phyloP scores from a whole-genome alignment of 805 yeast species.

The Lachancea nothofagi region DNA sequence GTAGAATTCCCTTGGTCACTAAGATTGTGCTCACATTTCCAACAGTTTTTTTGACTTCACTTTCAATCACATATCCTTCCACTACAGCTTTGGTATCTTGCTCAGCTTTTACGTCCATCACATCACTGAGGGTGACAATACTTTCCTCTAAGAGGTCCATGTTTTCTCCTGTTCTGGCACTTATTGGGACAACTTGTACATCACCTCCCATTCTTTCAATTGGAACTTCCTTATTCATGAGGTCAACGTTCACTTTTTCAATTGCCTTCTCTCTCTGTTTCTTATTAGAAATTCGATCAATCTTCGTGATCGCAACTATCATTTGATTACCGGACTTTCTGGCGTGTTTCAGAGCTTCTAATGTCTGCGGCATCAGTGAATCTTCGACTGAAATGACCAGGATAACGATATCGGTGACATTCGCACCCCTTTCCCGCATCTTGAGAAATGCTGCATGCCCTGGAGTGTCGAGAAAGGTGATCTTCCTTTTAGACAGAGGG shows the following conservation, averaged over 20 bases:
- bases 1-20: conserved; percentile 71
- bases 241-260: conserved; percentile 70
- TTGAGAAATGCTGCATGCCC: conserved; percentile 96
- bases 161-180: conserved; percentile 85
- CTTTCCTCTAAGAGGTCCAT: conserved; percentile 90
- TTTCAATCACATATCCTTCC: conserved; percentile 90
- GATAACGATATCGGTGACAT: conserved; percentile 84
- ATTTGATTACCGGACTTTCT: conserved; percentile 46
- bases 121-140: conserved; percentile 75
- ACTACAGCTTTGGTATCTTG: conserved; percentile 38
- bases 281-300: conserved; percentile 55
- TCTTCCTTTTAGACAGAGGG: conserved; percentile 62
- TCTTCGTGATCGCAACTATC: conserved; percentile 88
- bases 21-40: conserved; percentile 85
- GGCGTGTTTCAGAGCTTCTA: conserved; percentile 92
- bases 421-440: conserved; percentile 96
- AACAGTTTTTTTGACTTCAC: conserved; percentile 71
- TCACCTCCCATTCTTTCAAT: conserved; percentile 96
- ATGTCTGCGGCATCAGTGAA: conserved; percentile 95
- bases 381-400: conserved; percentile 96
- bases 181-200: conserved; percentile 78
- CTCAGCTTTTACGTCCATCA: conserved; percentile 69
- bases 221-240: conserved; percentile 71
- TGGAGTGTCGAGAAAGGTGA: conserved; percentile 93
- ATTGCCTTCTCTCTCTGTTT: conserved; percentile 51